These are phyloP conservation scores for Trichoderma endophyticum DNA, from an alignment of 2,329 filamentous ascomycete genomes.

Conservation along the genomic window DNA sequence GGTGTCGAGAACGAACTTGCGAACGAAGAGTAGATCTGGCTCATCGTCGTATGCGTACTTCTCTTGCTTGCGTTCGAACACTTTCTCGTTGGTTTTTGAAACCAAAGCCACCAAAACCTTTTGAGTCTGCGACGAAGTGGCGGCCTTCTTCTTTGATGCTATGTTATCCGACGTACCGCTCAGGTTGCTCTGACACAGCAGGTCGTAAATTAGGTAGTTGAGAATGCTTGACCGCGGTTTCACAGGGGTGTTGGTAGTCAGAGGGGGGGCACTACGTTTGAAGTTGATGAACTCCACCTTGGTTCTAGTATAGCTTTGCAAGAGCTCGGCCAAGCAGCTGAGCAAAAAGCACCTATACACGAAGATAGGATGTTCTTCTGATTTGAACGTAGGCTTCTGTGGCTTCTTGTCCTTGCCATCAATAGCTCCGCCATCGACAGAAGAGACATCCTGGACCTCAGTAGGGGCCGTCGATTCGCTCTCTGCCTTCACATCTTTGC, in stretches of 20 bases:
- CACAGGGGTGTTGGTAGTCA: conserved; percentile 80
- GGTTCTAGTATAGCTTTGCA: conserved; percentile 87
- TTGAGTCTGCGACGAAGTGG: conserved; percentile 82
- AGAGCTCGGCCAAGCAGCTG: conserved; percentile 83
- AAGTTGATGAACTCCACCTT: conserved; percentile 99
- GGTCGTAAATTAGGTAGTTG: conserved; percentile 85
- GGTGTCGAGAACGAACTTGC: conserved; percentile 92
- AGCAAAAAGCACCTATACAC: conserved; percentile 94
- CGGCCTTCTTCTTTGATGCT: conserved; percentile 75
- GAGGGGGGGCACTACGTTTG: conserved; percentile 83
- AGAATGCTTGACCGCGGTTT: conserved; percentile 90
- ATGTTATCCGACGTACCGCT: conserved; percentile 70
- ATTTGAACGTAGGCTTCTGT: conserved; percentile 76
- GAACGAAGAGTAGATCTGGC: conserved; percentile 82
- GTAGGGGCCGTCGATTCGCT: conserved; percentile 28
- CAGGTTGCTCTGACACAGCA: conserved; percentile 62
- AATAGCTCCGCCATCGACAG: conserved; percentile 27
- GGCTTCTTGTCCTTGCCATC: conserved; percentile 60
- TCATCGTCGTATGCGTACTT: conserved; percentile 71
- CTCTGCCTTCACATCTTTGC: conserved; percentile 42
- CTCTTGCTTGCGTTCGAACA: conserved; percentile 54
- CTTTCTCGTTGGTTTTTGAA: conserved; percentile 78
- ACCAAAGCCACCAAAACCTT: conserved; percentile 83
- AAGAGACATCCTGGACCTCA: conserved; percentile 30
- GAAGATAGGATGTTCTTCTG: conserved; percentile 92